A percentile compares a stretch with the other conserved stretches of the same genome.
Evolutionary conservation across 192 early-diverging fungal genomes (phyloP).

Genomic region (Chytriomyces sp.): DNA sequence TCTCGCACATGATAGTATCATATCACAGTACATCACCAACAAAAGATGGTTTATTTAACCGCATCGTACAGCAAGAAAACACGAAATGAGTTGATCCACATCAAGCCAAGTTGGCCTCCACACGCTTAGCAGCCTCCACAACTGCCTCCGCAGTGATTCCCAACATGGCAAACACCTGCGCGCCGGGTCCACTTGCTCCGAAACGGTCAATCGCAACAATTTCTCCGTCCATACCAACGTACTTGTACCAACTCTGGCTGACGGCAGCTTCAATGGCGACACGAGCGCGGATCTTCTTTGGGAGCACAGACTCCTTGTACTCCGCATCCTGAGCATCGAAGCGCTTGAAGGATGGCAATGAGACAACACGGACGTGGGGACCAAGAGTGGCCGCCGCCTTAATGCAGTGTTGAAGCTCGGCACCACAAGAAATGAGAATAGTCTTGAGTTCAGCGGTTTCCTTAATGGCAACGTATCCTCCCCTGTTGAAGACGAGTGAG

Average conservation of each 20-base stretch:
- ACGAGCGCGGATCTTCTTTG: conserved; percentile 74
- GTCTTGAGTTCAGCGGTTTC: conserved; percentile 62
- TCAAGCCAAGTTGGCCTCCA: conserved; percentile 9
- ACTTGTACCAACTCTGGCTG: conserved; percentile 91
- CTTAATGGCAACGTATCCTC: conserved; percentile 61
- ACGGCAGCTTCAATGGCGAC: conserved; percentile 85
- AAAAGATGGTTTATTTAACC: too few relatives aligned
- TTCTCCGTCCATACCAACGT: conserved; percentile 72
- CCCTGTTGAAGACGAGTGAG: neutral
- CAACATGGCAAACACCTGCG: conserved; percentile 25
- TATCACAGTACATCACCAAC: too few relatives aligned
- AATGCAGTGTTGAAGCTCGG: conserved; percentile 87
- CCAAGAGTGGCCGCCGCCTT: conserved; percentile 80
- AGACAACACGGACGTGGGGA: conserved; percentile 81
- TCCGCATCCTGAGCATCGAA: conserved; percentile 83
- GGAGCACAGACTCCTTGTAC: conserved; percentile 83
- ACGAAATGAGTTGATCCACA: neutral
- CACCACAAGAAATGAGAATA: conserved; percentile 84
- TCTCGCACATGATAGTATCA: too few relatives aligned
- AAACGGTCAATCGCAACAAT: conserved; percentile 89
- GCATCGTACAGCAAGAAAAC: too few relatives aligned
- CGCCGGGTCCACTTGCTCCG: conserved; percentile 80
- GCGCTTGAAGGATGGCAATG: conserved; percentile 89
- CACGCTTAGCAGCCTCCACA: conserved; percentile 34
- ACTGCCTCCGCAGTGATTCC: conserved; percentile 32